A percentile compares a stretch with the other conserved stretches of the same genome.
Conservation (phyloP, 2,329 filamentous ascomycete genomes). For the Didymellaceae sp. region DNA sequence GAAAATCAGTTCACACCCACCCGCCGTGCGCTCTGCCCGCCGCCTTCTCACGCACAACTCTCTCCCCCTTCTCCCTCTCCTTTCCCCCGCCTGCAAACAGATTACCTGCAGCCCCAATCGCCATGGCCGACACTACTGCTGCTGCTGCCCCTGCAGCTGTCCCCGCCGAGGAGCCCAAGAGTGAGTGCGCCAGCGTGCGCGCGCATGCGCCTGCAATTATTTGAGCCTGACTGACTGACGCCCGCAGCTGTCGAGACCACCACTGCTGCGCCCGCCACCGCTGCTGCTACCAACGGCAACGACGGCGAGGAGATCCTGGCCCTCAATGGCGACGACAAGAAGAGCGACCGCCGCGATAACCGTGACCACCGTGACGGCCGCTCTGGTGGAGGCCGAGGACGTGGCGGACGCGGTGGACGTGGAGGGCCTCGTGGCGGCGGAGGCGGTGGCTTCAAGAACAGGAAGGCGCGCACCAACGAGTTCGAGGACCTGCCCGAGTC, state of each 20-base stretch:
- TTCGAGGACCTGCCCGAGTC: constrained; percentile 67
- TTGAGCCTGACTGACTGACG: background rate
- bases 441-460: constrained; percentile 26
- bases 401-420: constrained; percentile 19
- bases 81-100: too few species aligned
- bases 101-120: constrained; percentile 2
- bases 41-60: background rate
- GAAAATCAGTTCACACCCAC: constrained; percentile 6
- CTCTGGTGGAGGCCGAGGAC: constrained; percentile 1
- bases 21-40: constrained; percentile 2
- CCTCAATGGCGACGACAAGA: constrained; percentile 26
- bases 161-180: constrained; percentile 26
- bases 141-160: constrained; percentile 13
- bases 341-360: constrained; percentile 21
- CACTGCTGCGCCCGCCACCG: background rate
- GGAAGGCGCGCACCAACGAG: constrained; percentile 35
- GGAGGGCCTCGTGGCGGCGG: constrained; percentile 23
- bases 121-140: constrained; percentile 15
- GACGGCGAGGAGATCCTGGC: constrained; percentile 28
- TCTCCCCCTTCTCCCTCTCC: too few species aligned
- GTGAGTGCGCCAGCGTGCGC: constrained; percentile 10
- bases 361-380: constrained; percentile 18
- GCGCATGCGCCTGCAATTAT: background rate
- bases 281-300: constrained; percentile 1
- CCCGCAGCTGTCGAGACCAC: too few species aligned